Conservation (phyloP, 1,284 basidiomycete species). For the Ustilago crameri region DNA sequence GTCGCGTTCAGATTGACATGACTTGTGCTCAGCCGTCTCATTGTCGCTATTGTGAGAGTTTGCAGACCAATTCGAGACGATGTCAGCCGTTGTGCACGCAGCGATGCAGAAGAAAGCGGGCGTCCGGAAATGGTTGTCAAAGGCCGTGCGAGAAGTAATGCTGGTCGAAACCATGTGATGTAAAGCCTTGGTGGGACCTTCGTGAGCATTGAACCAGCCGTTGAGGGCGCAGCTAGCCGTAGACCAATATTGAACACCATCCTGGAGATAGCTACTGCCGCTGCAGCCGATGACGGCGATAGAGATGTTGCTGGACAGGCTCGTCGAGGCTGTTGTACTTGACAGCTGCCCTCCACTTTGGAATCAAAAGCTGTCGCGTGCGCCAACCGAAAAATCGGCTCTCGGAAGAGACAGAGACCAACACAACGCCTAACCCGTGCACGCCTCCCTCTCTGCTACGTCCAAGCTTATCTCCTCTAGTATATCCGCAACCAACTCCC, state of each 20-base stretch:
- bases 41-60: no score
- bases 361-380: neutral
- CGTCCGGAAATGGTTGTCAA: no score
- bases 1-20: slow-evolving; percentile 72
- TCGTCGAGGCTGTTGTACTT: no score
- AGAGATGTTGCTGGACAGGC: no score
- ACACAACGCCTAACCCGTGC: neutral
- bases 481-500: slow-evolving; percentile 10
- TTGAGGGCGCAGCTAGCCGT: neutral
- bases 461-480: neutral
- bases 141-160: neutral
- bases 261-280: neutral
- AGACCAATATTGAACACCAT: slow-evolving; percentile 25
- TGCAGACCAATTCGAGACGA: neutral
- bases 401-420: slow-evolving; percentile 1
- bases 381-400: neutral
- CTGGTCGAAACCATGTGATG: neutral
- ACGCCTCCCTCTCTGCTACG: neutral
- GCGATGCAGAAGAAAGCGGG: no score
- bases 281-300: neutral
- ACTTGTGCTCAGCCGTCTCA: no score
- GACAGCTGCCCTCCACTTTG: neutral
- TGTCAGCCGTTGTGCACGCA: slow-evolving; percentile 60
- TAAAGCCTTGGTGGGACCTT: neutral
- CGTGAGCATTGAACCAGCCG: slow-evolving; percentile 3